Evolutionary conservation across 345 rosid genomes (phyloP).

Genomic region (Cardamine resedifolia): DNA sequence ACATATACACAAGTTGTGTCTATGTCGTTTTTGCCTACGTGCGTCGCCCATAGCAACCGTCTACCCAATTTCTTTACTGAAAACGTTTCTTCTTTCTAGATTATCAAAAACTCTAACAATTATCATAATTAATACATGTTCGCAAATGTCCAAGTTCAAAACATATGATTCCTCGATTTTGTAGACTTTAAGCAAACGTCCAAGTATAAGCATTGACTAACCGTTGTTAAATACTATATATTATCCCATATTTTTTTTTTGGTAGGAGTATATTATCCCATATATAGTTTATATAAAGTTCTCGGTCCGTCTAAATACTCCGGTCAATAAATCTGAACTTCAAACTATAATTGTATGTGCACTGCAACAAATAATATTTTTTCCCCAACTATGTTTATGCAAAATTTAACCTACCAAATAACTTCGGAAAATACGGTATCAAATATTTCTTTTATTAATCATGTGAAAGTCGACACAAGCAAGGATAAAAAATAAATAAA

Average conservation of each 20-base stretch:
- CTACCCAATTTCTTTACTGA: conserved; percentile 7
- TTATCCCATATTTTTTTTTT: too few species aligned
- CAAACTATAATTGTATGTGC: not conserved
- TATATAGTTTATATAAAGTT: too few species aligned
- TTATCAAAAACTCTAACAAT: not conserved
- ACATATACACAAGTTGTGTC: conserved; percentile 13
- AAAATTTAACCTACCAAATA: too few species aligned
- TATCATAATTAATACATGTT: conserved; percentile 12
- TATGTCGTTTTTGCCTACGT: conserved; percentile 32
- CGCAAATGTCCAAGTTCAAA: conserved; percentile 9
- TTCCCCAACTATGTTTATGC: too few species aligned
- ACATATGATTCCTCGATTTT: not conserved
- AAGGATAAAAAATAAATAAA: too few species aligned
- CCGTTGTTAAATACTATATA: not conserved
- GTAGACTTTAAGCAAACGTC: conserved; percentile 11
- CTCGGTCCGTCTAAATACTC: too few species aligned
- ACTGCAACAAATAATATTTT: too few species aligned
- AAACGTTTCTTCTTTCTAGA: not conserved
- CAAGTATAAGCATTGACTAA: not conserved
- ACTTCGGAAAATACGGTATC: too few species aligned
- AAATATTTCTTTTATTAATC: too few species aligned
- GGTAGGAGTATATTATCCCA: too few species aligned
- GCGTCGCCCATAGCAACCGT: conserved; percentile 4
- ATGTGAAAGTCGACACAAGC: too few species aligned
- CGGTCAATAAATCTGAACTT: not conserved